phyloP scores from a whole-genome alignment of 345 rosid genomes.

The Durio zibethinus region DNA sequence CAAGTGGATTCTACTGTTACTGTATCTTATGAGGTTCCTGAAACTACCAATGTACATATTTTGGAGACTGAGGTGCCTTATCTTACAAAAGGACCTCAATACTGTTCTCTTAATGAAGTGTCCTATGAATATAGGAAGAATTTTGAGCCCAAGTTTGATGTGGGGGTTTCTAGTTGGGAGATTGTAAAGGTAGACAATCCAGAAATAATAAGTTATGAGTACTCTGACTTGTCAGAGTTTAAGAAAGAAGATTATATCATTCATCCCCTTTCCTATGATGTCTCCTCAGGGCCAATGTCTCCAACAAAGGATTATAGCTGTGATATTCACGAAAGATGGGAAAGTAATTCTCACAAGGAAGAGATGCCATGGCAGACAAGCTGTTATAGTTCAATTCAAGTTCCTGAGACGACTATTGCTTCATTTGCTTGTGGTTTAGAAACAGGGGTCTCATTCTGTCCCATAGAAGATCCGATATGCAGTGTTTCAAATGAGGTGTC shows the following conservation, averaged over 20 bases:
- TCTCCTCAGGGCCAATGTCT: slow-evolving; percentile 13
- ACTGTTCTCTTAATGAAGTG: slow-evolving; percentile 22
- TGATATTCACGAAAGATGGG: neutral
- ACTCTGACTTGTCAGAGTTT: slow-evolving; percentile 17
- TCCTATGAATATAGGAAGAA: slow-evolving; percentile 18
- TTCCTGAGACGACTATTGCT: slow-evolving; percentile 7
- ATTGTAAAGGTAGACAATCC: slow-evolving; percentile 24
- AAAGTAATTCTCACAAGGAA: slow-evolving; percentile 1
- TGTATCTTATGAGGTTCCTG: slow-evolving; percentile 20
- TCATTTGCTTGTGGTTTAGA: slow-evolving; percentile 5
- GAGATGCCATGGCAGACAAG: slow-evolving; percentile 17
- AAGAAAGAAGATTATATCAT: slow-evolving; percentile 11
- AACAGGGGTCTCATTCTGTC: slow-evolving; percentile 10
- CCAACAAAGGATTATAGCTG: slow-evolving; percentile 8
- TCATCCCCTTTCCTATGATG: slow-evolving; percentile 3
- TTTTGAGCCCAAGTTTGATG: slow-evolving; percentile 12
- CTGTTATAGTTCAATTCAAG: slow-evolving; percentile 18
- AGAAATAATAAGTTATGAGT: slow-evolving; percentile 12
- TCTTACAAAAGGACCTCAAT: slow-evolving; percentile 22
- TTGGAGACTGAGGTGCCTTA: slow-evolving; percentile 13
- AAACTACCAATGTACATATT: slow-evolving; percentile 12
- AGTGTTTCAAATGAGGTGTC: slow-evolving; percentile 17
- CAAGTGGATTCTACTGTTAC: slow-evolving; percentile 17
- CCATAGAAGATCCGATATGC: slow-evolving; percentile 20
- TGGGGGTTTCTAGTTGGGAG: slow-evolving; percentile 29